Base-by-base conservation (phyloP, 148 eudicot genomes). In the Heliosperma pusillum region DNA sequence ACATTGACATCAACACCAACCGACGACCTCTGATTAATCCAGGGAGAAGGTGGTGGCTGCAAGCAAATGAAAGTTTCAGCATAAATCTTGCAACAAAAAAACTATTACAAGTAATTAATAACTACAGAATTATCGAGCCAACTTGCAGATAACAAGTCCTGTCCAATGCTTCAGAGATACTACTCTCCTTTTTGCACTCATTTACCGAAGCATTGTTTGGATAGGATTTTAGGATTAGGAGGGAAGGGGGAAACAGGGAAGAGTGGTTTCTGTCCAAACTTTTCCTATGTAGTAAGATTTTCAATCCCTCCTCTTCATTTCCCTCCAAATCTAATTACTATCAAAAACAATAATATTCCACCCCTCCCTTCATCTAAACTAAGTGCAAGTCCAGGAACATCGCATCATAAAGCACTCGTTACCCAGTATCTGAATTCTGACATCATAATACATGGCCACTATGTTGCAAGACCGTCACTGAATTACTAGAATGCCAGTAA, bases 41-140 rank as follows among this genome's bases (percentile, higher is more conserved):
- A 94, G 44, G 91, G 82, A 25, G 93, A 84, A 27, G 97, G 93
- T 20, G 93, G 89, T 80, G 78, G 96, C 97, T 94, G 96, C 83
- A 82, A 21, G 66, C 78, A 45, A 55, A 79, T 71, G 69, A 25
- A 59, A 79, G 33, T 24, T 57, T 81, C 63, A 69, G 74, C 78
- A 70, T 57, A 42, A 63, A 65, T 56, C 45, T 73, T 44, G 40
- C 70, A 6, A 0, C 26, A 66, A 36, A 29, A 45, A 74, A 61
- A 67, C 55, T 44, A 16, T 20, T n/a, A 66, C 29, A 24, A 71
- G 24, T 10, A 13, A n/a, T n/a, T n/a, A n/a, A n/a, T n/a, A n/a
- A n/a, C n/a, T n/a, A n/a, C n/a, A n/a, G n/a, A 33, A 33, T 21
- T 66, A 66, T 36, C 11, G 45, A 74, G 29, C 22, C 68, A 44